Evolutionary conservation across 1,284 basidiomycete species (phyloP), one percentile per base, ranked within the genome.

Genomic region (Puccinia coronata): DNA sequence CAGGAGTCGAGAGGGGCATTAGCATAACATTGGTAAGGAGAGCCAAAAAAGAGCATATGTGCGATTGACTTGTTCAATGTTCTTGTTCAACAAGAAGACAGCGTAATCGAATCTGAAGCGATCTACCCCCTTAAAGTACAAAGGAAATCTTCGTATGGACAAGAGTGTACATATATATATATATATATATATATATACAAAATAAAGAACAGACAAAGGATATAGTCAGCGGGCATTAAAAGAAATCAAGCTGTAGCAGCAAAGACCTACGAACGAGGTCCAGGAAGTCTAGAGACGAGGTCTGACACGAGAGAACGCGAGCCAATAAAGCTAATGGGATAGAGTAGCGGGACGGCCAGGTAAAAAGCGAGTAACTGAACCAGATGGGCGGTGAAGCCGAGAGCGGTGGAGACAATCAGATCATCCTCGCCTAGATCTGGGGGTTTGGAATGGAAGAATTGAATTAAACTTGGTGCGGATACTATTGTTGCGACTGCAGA

Each of bases 61-160:
- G 69, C 28, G 51, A 76, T 59, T 49, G 84, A 95, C 94, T 89
- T 95, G 89, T 87, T 99, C 96, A 83, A 99, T 95, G 86, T 99
- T 89, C 87, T 99, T 99, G 88, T 99, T 99, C 53, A 99, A 88
- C 69, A 99, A 87, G 86, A 97, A 99, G 4, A 98, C 95, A 12
- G 92, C 97, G 87, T 99, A 99, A 86, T 99, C 96, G 86, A 97
- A 99, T 39, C 97, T 90, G 87, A 98, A 98, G 57, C 92, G 91
- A 86, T 99, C 97, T 80, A 98, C 95, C 14, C 95, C 95, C 86
- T 91, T 93, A 0, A 93, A 92, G 86, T 95, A 98, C 49, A 99
- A 88, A 14, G 96, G 96, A 86, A 97, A 98, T 89, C 94, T 95
- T 82, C 34, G 28, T 18, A 59, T 83, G 70, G 25, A 61, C 69